Conservation (phyloP, 1,284 basidiomycete genomes). For the Athelia psychrophila region DNA sequence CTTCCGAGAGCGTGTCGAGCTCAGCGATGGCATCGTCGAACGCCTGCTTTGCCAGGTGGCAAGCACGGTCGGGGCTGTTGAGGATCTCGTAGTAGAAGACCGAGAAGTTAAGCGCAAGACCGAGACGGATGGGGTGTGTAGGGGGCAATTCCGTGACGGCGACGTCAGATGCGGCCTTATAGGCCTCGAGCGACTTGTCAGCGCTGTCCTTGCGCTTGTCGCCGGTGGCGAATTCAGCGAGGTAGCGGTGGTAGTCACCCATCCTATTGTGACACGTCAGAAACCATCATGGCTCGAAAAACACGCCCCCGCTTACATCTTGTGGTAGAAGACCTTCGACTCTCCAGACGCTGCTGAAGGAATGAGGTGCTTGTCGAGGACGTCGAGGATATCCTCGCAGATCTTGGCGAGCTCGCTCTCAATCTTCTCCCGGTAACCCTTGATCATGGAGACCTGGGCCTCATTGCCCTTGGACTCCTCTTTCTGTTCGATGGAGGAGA, state of each 20-base stretch:
- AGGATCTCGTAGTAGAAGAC: slow-evolving; percentile 99
- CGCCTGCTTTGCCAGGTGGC: slow-evolving; percentile 99
- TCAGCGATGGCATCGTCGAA: slow-evolving; percentile 99
- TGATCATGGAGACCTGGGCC: slow-evolving; percentile 98
- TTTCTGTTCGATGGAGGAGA: slow-evolving; percentile 99
- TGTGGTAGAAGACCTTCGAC: slow-evolving; percentile 99
- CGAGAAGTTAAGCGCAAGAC: slow-evolving; percentile 99
- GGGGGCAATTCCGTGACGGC: slow-evolving; percentile 97
- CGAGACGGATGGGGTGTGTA: slow-evolving; percentile 98
- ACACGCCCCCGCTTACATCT: slow-evolving; percentile 77
- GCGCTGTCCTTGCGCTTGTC: slow-evolving; percentile 98
- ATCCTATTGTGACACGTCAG: slow-evolving; percentile 61
- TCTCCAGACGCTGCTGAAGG: slow-evolving; percentile 97
- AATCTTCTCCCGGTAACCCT: slow-evolving; percentile 98
- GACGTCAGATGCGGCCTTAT: slow-evolving; percentile 99
- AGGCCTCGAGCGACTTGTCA: slow-evolving; percentile 98
- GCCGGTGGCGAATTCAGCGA: slow-evolving; percentile 98
- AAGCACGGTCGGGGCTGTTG: slow-evolving; percentile 98
- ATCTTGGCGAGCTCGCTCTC: slow-evolving; percentile 98
- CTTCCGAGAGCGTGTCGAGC: slow-evolving; percentile 98
- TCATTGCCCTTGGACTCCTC: slow-evolving; percentile 99
- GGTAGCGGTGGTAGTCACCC: slow-evolving; percentile 99
- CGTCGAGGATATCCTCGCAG: slow-evolving; percentile 99
- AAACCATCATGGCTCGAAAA: neutral
- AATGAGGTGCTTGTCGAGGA: slow-evolving; percentile 99